Evolutionary conservation across 768 basidiomycete genomes (phyloP).

Genomic region (Boletales sp.): DNA sequence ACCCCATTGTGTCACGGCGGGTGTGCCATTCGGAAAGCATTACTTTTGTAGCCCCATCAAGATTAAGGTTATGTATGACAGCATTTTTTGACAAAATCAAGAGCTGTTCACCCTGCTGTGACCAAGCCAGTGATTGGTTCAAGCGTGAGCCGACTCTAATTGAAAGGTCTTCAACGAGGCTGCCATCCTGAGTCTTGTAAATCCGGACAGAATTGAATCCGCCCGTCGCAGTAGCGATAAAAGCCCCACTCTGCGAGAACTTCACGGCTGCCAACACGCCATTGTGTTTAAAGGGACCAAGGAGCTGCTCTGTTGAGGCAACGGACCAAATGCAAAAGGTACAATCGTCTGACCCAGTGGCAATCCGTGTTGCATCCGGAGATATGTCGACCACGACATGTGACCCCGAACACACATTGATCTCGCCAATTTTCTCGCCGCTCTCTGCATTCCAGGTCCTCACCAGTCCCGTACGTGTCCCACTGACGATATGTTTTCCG

Average conservation of each 20-base stretch:
- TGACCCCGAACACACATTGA: not conserved
- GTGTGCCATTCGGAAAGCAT: not conserved
- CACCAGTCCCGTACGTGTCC: not conserved
- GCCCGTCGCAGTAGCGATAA: not conserved
- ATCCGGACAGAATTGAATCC: not conserved
- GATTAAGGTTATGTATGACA: not conserved
- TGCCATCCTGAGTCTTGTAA: not conserved
- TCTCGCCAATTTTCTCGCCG: not conserved
- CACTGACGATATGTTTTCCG: constrained; percentile 7
- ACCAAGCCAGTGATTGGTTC: not conserved
- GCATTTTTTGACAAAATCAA: not conserved
- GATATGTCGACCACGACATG: not conserved
- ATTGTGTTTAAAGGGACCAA: not conserved
- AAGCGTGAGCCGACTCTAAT: not conserved
- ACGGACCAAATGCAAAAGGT: not conserved
- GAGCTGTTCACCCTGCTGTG: not conserved
- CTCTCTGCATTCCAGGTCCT: constrained; percentile 1
- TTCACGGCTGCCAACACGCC: not conserved
- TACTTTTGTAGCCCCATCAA: not conserved
- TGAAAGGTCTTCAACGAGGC: not conserved
- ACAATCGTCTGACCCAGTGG: not conserved
- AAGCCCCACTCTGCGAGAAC: not conserved
- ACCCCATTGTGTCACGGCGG: not conserved
- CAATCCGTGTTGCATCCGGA: not conserved
- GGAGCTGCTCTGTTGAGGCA: not conserved